These are phyloP conservation scores for Phaffia tasmanica DNA, from an alignment of 768 basidiomycete genomes.

Conservation along the genomic window DNA sequence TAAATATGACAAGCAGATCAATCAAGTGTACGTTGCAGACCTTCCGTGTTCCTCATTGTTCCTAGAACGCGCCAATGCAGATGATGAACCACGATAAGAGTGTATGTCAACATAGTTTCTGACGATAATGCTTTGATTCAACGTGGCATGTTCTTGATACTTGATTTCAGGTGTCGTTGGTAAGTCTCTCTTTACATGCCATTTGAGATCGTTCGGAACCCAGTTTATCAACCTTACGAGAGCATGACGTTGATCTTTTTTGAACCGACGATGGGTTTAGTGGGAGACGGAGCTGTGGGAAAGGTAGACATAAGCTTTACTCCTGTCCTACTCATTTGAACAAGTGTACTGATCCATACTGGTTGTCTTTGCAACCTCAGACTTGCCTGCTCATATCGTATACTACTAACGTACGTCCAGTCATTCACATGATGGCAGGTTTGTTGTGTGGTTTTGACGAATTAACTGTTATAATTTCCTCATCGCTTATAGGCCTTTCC, in stretches of 20 bases:
- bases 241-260: neutral
- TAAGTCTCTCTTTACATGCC: neutral
- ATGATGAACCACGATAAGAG: too few relatives aligned
- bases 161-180: conserved; percentile 6
- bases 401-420: conserved; percentile 57
- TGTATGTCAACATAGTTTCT: too few relatives aligned
- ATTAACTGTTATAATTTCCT: neutral
- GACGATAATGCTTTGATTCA: too few relatives aligned
- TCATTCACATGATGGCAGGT: neutral
- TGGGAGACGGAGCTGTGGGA: conserved; percentile 39
- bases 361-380: conserved; percentile 37
- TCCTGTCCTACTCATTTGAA: neutral
- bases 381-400: conserved; percentile 94
- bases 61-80: too few relatives aligned
- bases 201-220: neutral
- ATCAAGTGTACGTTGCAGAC: too few relatives aligned
- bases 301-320: conserved; percentile 29
- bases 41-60: too few relatives aligned
- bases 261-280: conserved; percentile 22
- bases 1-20: too few relatives aligned
- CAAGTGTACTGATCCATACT: conserved; percentile 1
- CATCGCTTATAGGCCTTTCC: conserved; percentile 11
- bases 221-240: neutral
- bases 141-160: too few relatives aligned
- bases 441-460: neutral